Base-by-base conservation (phyloP, 2,329 filamentous ascomycete genomes). In the Aureobasidium namibiae region DNA sequence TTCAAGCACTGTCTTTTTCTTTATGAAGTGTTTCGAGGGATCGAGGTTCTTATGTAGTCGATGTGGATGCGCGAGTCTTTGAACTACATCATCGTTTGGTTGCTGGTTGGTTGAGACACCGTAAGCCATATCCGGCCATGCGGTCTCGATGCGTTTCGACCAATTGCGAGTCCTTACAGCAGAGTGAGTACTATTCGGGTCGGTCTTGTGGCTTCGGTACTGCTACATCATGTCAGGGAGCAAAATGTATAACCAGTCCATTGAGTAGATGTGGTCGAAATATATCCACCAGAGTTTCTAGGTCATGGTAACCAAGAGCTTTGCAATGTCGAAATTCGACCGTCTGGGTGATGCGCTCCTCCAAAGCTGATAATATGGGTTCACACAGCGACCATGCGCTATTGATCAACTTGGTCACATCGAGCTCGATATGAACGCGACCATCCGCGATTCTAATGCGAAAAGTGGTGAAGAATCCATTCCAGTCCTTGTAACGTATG, bases 31-130 rank as follows among this genome's bases (percentile, higher is more conserved):
- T 38, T 38, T 8, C 21, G 23, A 29, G 46, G 34, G 9, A 52
- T 36, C 46, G 31, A 23, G 23, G 46, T 9, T 45, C 31, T 49
- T 49, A 36, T 49, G 45, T 49, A 49, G 31, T 49, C 31, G 31
- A 49, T 36, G 31, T n/a, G 46, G 23, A 9, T 2, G 11, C 14
- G n/a, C 18, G 46, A 49, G 46, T 49, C 46, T 49, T 24, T 49
- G 31, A 9, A 49, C 46, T 49, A 49, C 46, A 49, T 49, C 46
- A 49, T 49, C 46, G 46, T 49, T 49, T n/a, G n/a, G 18, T 36
- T 49, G 24, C 29, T 23, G n/a, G 18, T 34, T 34, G n/a, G 18
- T 49, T 49, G 46, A 36, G 46, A 39, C 49, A 52, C 49, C 34
- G 34, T 39, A 52, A 6, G 8, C 49, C 49, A 18, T 29, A 21